A percentile compares a stretch with the other conserved stretches of the same genome.
phyloP scores from a whole-genome alignment of 164 flowering plant species.

The Liriodendron chinense region DNA sequence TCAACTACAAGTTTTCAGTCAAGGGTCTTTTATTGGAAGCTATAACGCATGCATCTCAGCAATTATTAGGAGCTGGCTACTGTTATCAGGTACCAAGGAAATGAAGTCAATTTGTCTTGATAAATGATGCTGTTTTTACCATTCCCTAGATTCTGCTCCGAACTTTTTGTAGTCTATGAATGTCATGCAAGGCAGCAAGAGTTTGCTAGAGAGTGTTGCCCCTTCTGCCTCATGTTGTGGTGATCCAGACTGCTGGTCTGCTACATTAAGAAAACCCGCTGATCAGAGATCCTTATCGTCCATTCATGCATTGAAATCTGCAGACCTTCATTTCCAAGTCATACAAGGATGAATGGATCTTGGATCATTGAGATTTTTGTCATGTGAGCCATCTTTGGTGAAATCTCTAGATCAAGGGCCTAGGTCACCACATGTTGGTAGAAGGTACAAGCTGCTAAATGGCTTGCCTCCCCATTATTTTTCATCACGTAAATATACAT shows the following conservation, averaged over 20 bases:
- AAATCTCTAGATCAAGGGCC: neutral
- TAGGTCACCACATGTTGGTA: neutral
- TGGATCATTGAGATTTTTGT: neutral
- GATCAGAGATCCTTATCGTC: neutral
- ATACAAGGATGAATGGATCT: neutral
- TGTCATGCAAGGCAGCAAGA: too few relatives aligned
- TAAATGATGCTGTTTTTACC: neutral
- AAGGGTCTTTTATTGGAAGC: constrained; percentile 87
- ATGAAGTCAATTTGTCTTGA: neutral
- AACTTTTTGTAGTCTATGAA: neutral
- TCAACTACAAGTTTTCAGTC: constrained; percentile 51
- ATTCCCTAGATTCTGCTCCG: neutral
- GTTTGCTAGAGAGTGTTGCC: too few relatives aligned
- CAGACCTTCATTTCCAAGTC: neutral
- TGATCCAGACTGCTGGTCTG: neutral
- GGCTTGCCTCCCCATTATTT: neutral
- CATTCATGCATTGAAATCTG: neutral
- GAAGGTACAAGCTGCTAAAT: neutral
- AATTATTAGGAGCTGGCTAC: constrained; percentile 52
- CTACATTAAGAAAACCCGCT: neutral
- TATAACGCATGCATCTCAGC: constrained; percentile 70
- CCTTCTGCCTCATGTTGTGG: too few relatives aligned
- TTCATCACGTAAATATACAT: neutral
- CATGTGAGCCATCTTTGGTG: neutral
- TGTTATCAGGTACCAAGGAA: constrained; percentile 66